These are phyloP conservation scores for Xylaria grammica DNA, from an alignment of 495 filamentous ascomycete genomes.

Conservation along the genomic window DNA sequence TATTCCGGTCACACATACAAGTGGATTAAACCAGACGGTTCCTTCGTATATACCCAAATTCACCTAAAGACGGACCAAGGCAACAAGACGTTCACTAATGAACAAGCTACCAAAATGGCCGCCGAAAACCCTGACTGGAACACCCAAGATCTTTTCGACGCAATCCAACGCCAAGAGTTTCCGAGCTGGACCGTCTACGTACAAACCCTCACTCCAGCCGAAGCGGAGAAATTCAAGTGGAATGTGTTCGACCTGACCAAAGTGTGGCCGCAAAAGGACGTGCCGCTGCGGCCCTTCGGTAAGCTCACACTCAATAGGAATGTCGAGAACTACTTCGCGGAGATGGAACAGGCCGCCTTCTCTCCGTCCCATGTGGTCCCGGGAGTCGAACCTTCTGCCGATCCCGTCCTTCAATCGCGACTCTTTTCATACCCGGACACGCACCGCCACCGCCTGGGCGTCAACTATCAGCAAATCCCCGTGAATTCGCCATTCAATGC, in stretches of 20 bases:
- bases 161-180: constrained; percentile 66
- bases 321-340: constrained; percentile 69
- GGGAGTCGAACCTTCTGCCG: constrained; percentile 70
- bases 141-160: constrained; percentile 72
- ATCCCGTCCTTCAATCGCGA: constrained; percentile 78
- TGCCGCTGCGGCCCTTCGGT: constrained; percentile 69
- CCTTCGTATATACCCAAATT: constrained; percentile 45
- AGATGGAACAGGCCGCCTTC: constrained; percentile 87
- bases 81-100: constrained; percentile 64
- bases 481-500: constrained; percentile 72
- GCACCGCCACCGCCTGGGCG: constrained; percentile 76
- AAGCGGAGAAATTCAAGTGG: constrained; percentile 68
- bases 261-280: constrained; percentile 72
- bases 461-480: constrained; percentile 82
- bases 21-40: constrained; percentile 42
- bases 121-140: too few relatives aligned
- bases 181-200: constrained; percentile 75
- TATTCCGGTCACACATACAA: constrained; percentile 53
- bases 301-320: constrained; percentile 70
- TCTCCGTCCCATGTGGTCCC: constrained; percentile 74
- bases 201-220: constrained; percentile 70
- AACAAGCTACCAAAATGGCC: constrained; percentile 72
- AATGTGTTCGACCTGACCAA: constrained; percentile 81
- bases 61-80: constrained; percentile 69
- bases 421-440: constrained; percentile 84